Percentiles rank a stretch among this genome's conserved stretches.
Conservation (phyloP, 306 rosid species). For the Prinsepia uniflora region DNA sequence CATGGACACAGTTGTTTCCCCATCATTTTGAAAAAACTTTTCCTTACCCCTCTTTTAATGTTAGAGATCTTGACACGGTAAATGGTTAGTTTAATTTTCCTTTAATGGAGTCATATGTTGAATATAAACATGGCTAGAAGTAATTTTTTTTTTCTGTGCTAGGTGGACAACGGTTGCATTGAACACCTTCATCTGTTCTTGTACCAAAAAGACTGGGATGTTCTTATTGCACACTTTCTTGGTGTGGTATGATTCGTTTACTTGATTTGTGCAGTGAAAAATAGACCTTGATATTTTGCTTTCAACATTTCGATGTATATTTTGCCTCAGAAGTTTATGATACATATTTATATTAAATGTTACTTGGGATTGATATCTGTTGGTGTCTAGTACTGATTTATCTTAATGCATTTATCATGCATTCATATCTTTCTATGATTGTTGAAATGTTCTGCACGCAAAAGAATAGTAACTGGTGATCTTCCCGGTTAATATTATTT, state of each 20-base stretch:
- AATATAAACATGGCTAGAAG: slow-evolving; percentile 13
- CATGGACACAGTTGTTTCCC: slow-evolving; percentile 97
- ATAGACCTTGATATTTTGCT: slow-evolving; percentile 7
- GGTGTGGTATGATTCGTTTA: slow-evolving; percentile 70
- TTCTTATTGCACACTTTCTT: slow-evolving; percentile 95
- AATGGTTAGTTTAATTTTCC: slow-evolving; percentile 11
- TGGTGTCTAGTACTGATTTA: too few species aligned
- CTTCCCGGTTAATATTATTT: too few species aligned
- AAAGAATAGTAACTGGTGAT: too few species aligned
- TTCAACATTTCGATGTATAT: background rate
- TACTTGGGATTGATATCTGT: too few species aligned
- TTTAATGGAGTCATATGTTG: slow-evolving; percentile 11
- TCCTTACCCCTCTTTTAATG: slow-evolving; percentile 93
- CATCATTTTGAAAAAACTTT: slow-evolving; percentile 68
- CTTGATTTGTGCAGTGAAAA: background rate
- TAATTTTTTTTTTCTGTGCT: slow-evolving; percentile 23
- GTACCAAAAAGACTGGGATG: slow-evolving; percentile 87
- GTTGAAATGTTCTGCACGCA: too few species aligned
- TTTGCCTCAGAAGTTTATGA: background rate
- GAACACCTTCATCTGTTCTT: slow-evolving; percentile 80
- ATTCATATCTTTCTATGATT: too few species aligned
- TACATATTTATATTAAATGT: too few species aligned
- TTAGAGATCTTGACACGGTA: slow-evolving; percentile 95
- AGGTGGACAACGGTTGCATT: slow-evolving; percentile 97
- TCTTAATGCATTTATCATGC: too few species aligned